Evolutionary conservation across 2,329 filamentous ascomycete species (phyloP).

Genomic region (Aureobasidium uvarum): DNA sequence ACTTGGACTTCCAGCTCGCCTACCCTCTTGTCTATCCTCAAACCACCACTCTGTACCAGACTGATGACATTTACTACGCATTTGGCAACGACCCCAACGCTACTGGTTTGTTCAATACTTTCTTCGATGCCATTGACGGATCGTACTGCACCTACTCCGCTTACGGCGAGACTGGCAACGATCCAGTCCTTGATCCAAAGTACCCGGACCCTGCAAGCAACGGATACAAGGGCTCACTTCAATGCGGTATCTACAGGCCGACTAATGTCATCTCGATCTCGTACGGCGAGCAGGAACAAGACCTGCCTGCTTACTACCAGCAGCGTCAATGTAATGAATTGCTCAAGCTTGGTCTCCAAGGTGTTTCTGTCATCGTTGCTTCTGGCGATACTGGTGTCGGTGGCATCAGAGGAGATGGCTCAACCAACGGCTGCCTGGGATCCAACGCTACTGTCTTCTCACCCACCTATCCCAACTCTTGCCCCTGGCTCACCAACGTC

Average conservation of each 20-base stretch:
- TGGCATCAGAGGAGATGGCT: conserved; percentile 34
- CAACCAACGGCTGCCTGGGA: conserved; percentile 36
- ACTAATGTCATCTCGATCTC: conserved; percentile 61
- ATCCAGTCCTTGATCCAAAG: conserved; percentile 49
- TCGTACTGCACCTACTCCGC: conserved; percentile 52
- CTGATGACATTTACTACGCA: conserved; percentile 42
- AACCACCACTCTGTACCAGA: conserved; percentile 50
- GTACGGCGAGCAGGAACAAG: conserved; percentile 57
- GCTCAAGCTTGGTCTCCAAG: conserved; percentile 53
- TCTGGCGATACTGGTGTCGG: conserved; percentile 48
- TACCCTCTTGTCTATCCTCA: conserved; percentile 55
- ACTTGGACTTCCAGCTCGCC: conserved; percentile 52
- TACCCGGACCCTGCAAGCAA: conserved; percentile 42
- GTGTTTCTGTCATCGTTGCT: conserved; percentile 50
- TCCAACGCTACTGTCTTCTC: conserved; percentile 33
- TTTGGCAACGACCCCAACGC: conserved; percentile 42
- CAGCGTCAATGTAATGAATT: conserved; percentile 46
- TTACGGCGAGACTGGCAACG: conserved; percentile 52
- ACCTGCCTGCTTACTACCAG: conserved; percentile 56
- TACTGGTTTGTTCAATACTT: conserved; percentile 47
- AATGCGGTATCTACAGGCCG: conserved; percentile 50
- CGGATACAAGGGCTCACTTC: conserved; percentile 38
- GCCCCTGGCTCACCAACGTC: conserved; percentile 38
- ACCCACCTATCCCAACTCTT: conserved; percentile 34
- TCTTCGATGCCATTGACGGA: conserved; percentile 54